Evolutionary conservation across 2,329 filamentous ascomycete species (phyloP), one percentile per base, ranked within the genome.

Genomic region (Ceratocystis colombiana): DNA sequence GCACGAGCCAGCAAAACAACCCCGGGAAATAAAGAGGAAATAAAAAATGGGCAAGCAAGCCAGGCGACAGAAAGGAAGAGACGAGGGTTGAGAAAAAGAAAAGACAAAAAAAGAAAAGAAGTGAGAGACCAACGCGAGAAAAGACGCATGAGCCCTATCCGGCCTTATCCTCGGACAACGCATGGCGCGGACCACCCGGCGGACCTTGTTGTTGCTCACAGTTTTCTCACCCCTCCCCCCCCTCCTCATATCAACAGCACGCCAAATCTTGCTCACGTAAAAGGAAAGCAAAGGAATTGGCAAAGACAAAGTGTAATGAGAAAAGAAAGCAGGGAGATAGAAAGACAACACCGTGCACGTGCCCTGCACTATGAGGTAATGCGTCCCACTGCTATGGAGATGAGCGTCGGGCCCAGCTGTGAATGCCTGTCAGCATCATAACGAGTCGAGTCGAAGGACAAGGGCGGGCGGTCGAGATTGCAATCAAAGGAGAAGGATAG

Each of bases 131-230:
- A 30, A 17, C 25, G 3, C 17, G 53, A 57, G 53, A 57, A 57
- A 57, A 57, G 53, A 57, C 53, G 53, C 53, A 57, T 57, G 53
- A 57, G 53, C 53, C 28, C 53, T 57, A 57, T 57, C 53, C 53
- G 53, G 53, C 53, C 53, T 57, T 57, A 57, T 57, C 53, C 28
- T 57, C 53, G 53, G 53, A 28, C 53, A 57, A 57, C 22, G 17
- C 53, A 17, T 28, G 5, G 53, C 53, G 22, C 53, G 22, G 53
- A 15, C 53, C 53, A n/a, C 28, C 10, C 12, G n/a, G 53, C n/a
- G 53, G 53, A 12, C 37, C 37, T 41, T 41, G 10, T 41, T 41
- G 4, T 15, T 41, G 37, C 37, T 28, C 53, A 57, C 3, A 25
- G 53, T 6, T 28, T 17, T 17, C 15, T 28, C 22, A 57, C n/a